phyloP scores from a whole-genome alignment of 345 rosid species.

The Combretum micranthum region DNA sequence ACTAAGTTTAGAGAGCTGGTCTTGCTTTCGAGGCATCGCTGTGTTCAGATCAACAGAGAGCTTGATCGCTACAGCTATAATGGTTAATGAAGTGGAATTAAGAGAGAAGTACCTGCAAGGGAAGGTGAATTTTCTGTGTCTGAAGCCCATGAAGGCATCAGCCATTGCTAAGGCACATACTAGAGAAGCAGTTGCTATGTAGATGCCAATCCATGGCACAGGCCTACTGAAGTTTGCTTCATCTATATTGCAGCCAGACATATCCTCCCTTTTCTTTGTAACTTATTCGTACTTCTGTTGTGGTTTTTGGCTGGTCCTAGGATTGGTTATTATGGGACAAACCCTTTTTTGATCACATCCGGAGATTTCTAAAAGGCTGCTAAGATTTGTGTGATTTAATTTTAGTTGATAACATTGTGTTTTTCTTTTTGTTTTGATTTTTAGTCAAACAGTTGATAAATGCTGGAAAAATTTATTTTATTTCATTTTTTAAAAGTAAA shows the following conservation, averaged over 20 bases:
- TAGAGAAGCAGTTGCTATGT: constrained; percentile 67
- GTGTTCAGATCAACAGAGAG: constrained; percentile 88
- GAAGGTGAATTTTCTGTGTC: constrained; percentile 60
- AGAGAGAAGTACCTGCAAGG: constrained; percentile 65
- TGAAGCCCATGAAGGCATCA: constrained; percentile 56
- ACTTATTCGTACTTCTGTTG: too few species aligned
- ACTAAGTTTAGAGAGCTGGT: constrained; percentile 86
- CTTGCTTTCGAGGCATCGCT: constrained; percentile 72
- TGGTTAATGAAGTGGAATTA: constrained; percentile 74
- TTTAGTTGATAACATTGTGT: too few species aligned
- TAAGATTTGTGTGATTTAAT: too few species aligned
- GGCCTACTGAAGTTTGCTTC: constrained; percentile 59
- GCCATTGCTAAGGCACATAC: constrained; percentile 71
- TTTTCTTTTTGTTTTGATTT: too few species aligned
- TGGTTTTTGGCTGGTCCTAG: too few species aligned
- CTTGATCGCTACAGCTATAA: constrained; percentile 62
- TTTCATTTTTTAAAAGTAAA: too few species aligned
- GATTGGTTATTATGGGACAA: too few species aligned
- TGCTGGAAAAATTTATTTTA: too few species aligned
- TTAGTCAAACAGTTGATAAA: too few species aligned
- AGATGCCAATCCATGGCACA: constrained; percentile 78
- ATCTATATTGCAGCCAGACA: constrained; percentile 55
- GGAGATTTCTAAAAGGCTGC: too few species aligned
- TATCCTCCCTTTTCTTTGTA: constrained; percentile 25
- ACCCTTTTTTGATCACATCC: too few species aligned